Base-by-base conservation (phyloP, 2,329 filamentous ascomycete genomes). In the Pestalotiopsis sp. region DNA sequence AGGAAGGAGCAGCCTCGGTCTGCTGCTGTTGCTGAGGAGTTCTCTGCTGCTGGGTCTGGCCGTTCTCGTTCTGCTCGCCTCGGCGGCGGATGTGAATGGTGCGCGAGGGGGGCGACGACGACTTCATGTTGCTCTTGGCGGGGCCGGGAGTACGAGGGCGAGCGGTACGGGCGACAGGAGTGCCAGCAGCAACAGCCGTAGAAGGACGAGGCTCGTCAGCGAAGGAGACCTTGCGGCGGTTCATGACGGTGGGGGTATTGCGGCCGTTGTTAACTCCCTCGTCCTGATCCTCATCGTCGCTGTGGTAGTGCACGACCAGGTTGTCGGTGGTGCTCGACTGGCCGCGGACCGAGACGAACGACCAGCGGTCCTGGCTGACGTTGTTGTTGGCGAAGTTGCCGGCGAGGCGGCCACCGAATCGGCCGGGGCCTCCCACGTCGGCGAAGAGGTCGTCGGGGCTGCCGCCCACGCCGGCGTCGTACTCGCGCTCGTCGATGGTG, bases 291-390 rank as follows among this genome's bases (percentile, higher is more conserved):
- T 52, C 45, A 23, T 52, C 17, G n/a, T 9, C 45, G 7, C 20
- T n/a, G 45, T n/a, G 41, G 41, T 45, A 17, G 45, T 17, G 45
- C 6, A 52, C 9, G 7, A n/a, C 20, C 17, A 52, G 7, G 6
- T 52, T 52, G 38, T 45, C 56, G 11, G 20, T 60, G 31, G 52
- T 60, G 38, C 52, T 66, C 5, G 64, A 66, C 38, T 52, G 52
- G 52, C 64, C 56, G 14, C 66, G 38, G n/a, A 67, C 59, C 9
- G 66, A 67, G 12, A 63, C 39, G 39, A 62, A 62, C 2, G 66
- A 67, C 58, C 66, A 67, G 23, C 23, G 25, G 17, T 67, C 66
- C 31, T 2, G 31, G 9, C 49, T 58, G 41, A 17, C 20, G 17
- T 58, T 23, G 9, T 23, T 45, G 12, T 4, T 6, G 61, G 14